Evolutionary conservation across 176 grass and related monocot genomes (phyloP).

Genomic region (Carex pumila): DNA sequence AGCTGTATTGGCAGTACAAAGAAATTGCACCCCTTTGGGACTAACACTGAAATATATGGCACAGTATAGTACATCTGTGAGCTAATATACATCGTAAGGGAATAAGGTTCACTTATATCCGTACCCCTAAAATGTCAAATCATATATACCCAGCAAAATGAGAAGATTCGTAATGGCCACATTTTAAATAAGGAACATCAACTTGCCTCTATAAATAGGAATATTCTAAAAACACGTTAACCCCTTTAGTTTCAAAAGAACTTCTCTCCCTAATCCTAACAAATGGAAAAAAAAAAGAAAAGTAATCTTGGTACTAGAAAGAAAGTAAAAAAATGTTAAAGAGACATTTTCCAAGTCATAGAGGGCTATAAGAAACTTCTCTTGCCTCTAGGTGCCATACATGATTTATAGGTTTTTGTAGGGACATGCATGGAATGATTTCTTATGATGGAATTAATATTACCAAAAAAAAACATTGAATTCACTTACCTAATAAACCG

Average conservation of each 20-base stretch:
- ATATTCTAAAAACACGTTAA: neutral
- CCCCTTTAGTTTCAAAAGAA: neutral
- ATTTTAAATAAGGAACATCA: neutral
- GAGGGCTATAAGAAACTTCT: neutral
- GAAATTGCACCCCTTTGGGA: slow-evolving; percentile 60
- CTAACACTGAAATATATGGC: slow-evolving; percentile 58
- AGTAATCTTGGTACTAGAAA: neutral
- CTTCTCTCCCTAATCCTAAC: neutral
- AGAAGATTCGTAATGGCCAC: neutral
- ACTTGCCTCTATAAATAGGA: neutral
- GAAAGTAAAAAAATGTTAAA: neutral
- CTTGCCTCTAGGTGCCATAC: neutral
- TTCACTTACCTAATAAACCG: slow-evolving; percentile 52
- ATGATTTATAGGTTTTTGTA: slow-evolving; percentile 1
- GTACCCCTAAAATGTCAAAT: neutral
- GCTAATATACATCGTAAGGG: neutral
- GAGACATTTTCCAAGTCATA: neutral
- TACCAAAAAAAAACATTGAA: neutral
- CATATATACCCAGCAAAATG: neutral
- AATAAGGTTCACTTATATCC: neutral
- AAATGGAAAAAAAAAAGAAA: neutral
- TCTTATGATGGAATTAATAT: neutral
- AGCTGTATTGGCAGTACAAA: slow-evolving; percentile 39
- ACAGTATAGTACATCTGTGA: neutral
- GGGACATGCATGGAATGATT: slow-evolving; percentile 3